phyloP scores from a whole-genome alignment of 2,329 filamentous ascomycete species.

The Alternaria arbusti region DNA sequence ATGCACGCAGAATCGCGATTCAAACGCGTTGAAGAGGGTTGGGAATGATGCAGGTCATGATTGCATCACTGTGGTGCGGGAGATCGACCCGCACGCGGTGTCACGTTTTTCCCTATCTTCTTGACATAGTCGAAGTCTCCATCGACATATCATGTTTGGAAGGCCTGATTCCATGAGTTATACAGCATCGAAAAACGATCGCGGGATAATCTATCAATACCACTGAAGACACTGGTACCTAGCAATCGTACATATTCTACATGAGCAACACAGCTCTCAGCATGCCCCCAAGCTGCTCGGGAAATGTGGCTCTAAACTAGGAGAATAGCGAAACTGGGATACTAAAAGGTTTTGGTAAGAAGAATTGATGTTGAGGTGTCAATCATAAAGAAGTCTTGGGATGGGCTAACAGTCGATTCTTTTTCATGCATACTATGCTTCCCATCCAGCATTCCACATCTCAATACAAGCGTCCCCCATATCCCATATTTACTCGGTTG shows the following conservation, averaged over 20 bases:
- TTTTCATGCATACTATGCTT: no score
- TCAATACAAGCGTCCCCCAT: not conserved
- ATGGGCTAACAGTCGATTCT: no score
- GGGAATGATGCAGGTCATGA: constrained; percentile 1
- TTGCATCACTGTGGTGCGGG: constrained; percentile 11
- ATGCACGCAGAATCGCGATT: not conserved
- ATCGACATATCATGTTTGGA: not conserved
- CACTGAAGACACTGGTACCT: no score
- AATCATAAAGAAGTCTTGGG: no score
- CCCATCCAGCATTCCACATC: not conserved
- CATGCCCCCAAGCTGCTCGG: not conserved
- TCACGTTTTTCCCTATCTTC: constrained; percentile 7
- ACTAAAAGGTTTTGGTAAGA: not conserved
- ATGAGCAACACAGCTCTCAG: no score
- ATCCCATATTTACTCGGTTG: not conserved
- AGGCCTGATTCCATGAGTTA: not conserved
- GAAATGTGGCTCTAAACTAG: not conserved
- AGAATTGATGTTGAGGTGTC: not conserved
- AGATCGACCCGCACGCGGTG: constrained; percentile 7
- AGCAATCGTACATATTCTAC: not conserved
- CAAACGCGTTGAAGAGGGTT: not conserved
- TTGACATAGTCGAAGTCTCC: not conserved
- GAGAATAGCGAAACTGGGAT: not conserved
- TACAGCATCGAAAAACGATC: no score
- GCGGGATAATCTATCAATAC: no score